These are phyloP conservation scores for Pichia sporocuriosa DNA, from an alignment of 805 yeast species.

Conservation along the genomic window DNA sequence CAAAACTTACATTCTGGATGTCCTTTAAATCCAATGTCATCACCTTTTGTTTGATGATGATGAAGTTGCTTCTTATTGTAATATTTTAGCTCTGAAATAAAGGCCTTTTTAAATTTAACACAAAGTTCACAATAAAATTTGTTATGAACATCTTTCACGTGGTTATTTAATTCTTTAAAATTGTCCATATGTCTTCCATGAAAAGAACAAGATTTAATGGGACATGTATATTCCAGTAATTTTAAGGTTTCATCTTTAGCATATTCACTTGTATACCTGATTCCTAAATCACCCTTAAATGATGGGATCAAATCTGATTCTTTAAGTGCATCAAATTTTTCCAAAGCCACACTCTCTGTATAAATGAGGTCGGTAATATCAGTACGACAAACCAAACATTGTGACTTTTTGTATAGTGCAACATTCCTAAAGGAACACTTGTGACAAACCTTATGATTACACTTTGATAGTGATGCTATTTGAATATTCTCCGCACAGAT, in stretches of 20 bases:
- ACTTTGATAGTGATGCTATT: slow-evolving; percentile 68
- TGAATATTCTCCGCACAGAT: slow-evolving; percentile 73
- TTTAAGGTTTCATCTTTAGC: slow-evolving; percentile 43
- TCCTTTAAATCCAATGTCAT: slow-evolving; percentile 71
- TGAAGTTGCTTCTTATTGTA: slow-evolving; percentile 57
- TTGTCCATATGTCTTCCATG: slow-evolving; percentile 30
- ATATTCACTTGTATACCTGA: slow-evolving; percentile 51
- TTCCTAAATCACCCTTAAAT: slow-evolving; percentile 40
- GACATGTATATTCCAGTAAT: slow-evolving; percentile 53
- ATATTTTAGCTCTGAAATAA: slow-evolving; percentile 60
- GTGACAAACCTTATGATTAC: slow-evolving; percentile 83
- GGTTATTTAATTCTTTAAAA: slow-evolving; percentile 58
- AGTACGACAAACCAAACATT: slow-evolving; percentile 81
- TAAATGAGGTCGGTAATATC: slow-evolving; percentile 54
- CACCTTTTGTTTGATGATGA: slow-evolving; percentile 69
- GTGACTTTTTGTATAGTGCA: slow-evolving; percentile 63
- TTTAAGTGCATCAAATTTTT: slow-evolving; percentile 23
- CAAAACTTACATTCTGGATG: slow-evolving; percentile 89
- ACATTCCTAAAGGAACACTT: slow-evolving; percentile 77
- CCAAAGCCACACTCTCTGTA: slow-evolving; percentile 42
- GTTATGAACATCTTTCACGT: slow-evolving; percentile 58
- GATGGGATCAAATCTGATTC: slow-evolving; percentile 5
- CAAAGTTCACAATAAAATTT: slow-evolving; percentile 70
- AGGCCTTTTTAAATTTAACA: slow-evolving; percentile 66
- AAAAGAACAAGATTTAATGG: slow-evolving; percentile 26